Conservation (phyloP, 257 asterid genomes). For the Haberlea rhodopensis region DNA sequence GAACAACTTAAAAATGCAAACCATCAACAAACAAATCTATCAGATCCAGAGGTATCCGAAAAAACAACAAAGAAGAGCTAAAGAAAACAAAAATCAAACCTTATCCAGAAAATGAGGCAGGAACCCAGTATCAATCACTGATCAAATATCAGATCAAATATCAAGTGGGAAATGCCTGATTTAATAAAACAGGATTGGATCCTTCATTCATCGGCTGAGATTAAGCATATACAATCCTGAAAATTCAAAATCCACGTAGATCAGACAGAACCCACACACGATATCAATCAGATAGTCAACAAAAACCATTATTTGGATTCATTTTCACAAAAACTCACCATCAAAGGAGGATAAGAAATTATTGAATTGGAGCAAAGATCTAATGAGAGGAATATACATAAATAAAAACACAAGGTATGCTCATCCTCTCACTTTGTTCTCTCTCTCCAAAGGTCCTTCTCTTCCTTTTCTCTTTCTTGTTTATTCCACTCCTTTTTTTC, state of each 20-base stretch:
- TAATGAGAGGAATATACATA: slow-evolving; percentile 32
- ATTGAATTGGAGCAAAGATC: slow-evolving; percentile 32
- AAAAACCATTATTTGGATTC: slow-evolving; percentile 16
- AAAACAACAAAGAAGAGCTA: slow-evolving; percentile 17
- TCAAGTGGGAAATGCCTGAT: slow-evolving; percentile 36
- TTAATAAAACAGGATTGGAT: slow-evolving; percentile 36
- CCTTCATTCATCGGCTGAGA: slow-evolving; percentile 38
- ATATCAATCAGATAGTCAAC: slow-evolving; percentile 3
- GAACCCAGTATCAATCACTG: slow-evolving; percentile 24
- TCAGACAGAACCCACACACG: slow-evolving; percentile 17
- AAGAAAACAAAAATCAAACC: background rate
- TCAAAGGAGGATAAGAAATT: slow-evolving; percentile 25
- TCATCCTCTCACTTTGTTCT: slow-evolving; percentile 39
- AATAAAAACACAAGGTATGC: slow-evolving; percentile 24
- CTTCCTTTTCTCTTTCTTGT: slow-evolving; percentile 48
- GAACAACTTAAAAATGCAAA: slow-evolving; percentile 12
- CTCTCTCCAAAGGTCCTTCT: slow-evolving; percentile 47
- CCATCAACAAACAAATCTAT: slow-evolving; percentile 33
- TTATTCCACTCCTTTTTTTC: slow-evolving; percentile 56
- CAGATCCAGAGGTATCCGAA: slow-evolving; percentile 49
- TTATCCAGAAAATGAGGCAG: slow-evolving; percentile 33
- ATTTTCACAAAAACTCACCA: slow-evolving; percentile 24
- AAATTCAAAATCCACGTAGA: slow-evolving; percentile 29
- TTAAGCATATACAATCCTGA: slow-evolving; percentile 29
- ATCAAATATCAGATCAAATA: no score